A percentile compares a stretch with the other conserved stretches of the same genome.
Conservation (phyloP, 106 monocot species). For the Allium sativum region DNA sequence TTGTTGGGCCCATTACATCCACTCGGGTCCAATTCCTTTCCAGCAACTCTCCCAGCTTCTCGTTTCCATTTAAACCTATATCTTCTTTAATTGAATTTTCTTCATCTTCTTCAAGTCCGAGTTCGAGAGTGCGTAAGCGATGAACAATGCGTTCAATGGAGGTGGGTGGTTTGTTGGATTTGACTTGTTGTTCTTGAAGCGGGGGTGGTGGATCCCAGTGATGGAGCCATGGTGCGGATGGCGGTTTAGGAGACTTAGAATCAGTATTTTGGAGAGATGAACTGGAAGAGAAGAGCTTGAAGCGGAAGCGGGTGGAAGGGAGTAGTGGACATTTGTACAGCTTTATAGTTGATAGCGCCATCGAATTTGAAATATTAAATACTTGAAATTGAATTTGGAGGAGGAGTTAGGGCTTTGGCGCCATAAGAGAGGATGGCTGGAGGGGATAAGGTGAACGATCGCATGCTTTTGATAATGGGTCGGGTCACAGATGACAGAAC, state of each 20-base stretch:
- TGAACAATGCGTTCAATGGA: slow-evolving; percentile 86
- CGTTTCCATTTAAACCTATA: slow-evolving; percentile 22
- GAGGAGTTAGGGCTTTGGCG: too few relatives aligned
- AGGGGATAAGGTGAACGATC: too few relatives aligned
- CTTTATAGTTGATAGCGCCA: slow-evolving; percentile 7
- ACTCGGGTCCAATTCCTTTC: slow-evolving; percentile 78
- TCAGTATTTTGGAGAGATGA: slow-evolving; percentile 6
- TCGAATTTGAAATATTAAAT: background rate
- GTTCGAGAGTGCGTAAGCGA: slow-evolving; percentile 66
- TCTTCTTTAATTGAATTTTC: background rate
- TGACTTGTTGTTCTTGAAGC: background rate
- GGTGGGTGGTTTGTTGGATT: background rate
- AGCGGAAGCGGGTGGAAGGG: slow-evolving; percentile 1
- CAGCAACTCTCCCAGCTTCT: slow-evolving; percentile 60
- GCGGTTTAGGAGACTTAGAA: slow-evolving; percentile 8
- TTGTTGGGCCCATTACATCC: slow-evolving; percentile 7
- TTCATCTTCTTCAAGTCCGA: slow-evolving; percentile 41
- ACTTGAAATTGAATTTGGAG: too few relatives aligned
- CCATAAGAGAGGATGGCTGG: too few relatives aligned
- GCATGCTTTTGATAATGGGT: too few relatives aligned
- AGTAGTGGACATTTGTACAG: background rate
- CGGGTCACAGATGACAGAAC: too few relatives aligned
- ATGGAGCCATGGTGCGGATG: slow-evolving; percentile 10
- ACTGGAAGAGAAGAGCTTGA: background rate
- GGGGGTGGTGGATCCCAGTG: slow-evolving; percentile 6